Percentiles rank a stretch among this genome's conserved stretches.
Conservation (phyloP, 441 rosid genomes). For the Brassica hybrid region DNA sequence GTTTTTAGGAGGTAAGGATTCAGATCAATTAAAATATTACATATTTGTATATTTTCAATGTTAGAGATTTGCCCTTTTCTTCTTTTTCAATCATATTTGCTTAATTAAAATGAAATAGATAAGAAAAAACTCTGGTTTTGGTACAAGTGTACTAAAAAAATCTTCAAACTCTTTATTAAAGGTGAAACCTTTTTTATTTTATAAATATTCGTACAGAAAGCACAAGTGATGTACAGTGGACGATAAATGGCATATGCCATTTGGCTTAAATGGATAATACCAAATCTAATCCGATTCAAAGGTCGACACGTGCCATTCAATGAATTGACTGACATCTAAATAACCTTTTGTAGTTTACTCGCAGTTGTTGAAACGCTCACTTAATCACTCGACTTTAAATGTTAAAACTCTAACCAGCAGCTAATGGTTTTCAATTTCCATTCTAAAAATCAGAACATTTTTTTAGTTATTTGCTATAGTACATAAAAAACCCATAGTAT, state of each 20-base stretch:
- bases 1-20: neutral
- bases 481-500: no score
- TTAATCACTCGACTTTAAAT: neutral
- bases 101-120: constrained; percentile 15
- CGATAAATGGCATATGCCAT: constrained; percentile 35
- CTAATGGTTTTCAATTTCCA: neutral
- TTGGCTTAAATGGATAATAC: constrained; percentile 36
- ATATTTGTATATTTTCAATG: constrained; percentile 1
- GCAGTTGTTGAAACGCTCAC: no score
- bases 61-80: neutral
- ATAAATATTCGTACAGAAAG: constrained; percentile 21
- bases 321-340: neutral
- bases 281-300: neutral
- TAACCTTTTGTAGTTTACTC: neutral
- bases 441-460: neutral
- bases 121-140: constrained; percentile 1
- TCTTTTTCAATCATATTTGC: neutral
- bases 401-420: neutral
- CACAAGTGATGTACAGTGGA: constrained; percentile 17
- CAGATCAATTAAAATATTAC: constrained; percentile 3
- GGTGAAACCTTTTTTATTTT: neutral
- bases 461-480: neutral
- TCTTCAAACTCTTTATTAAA: neutral
- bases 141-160: neutral
- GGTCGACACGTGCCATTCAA: neutral